Base-by-base conservation (phyloP, 768 basidiomycete species). In the Mrakia hoshinonis region DNA sequence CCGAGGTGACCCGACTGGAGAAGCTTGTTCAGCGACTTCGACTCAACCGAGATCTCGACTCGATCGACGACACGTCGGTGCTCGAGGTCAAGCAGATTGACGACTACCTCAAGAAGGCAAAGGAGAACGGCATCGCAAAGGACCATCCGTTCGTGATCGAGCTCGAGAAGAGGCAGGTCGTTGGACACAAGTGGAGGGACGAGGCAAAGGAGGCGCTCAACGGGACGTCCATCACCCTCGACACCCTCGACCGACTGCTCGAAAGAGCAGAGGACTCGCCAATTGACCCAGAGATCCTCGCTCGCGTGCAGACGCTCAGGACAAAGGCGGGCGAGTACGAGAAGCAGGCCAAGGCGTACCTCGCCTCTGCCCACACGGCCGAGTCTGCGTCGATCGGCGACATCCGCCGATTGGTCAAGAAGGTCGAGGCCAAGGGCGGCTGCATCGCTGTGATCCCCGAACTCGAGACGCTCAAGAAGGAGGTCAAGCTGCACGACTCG, bases 1-100 rank as follows among this genome's bases (percentile, higher is more conserved):
- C 91, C 18, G 91, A 93, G 78, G 81, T 94, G 18, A 77, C 82
- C 22, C 86, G 88, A 73, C 83, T 96, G 24, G 87, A 90, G 81
- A 88, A 86, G 79, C 87, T 93, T 69, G 88, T 91, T 29, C 85
- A 89, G 69, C 85, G 91, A 13, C 87, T 90, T 76, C 86, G 88
- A 75, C 85, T 95, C 73, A 80, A 90, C 73, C 83, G 81, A 72
- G 91, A 93, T 75, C 81, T 95, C 47, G 76, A 75, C 51, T 86
- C 89, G 74, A 80, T 89, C 29, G 87, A 90, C 61, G 90, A 92
- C 58, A 80, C 79, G n/a, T n/a, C n/a, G 4, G 84, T 82, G 29
- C 79, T 90, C 67, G 87, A 88, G 29, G 81, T 92, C 65, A 87
- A 89, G 36, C 91, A 94, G 75, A 86, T 95, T 58, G 86, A 88